A percentile compares a stretch with the other conserved stretches of the same genome.
phyloP scores from a whole-genome alignment of 1,139 yeast genomes.

The Yamadazyma triangularis region DNA sequence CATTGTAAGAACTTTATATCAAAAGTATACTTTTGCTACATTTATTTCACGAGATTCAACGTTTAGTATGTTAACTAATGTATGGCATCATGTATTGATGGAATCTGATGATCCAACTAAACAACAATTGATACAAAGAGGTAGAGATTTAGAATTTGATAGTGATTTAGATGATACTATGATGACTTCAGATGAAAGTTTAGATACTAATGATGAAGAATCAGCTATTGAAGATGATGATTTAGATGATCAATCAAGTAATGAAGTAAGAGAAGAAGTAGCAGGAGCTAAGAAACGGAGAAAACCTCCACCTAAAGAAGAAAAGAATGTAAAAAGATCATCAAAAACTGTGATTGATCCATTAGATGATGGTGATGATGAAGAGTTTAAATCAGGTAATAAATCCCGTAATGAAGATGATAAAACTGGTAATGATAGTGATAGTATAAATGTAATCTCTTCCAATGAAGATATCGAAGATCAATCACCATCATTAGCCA shows the following conservation, averaged over 20 bases:
- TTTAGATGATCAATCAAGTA: not conserved
- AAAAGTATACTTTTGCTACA: conserved; percentile 68
- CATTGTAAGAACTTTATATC: conserved; percentile 64
- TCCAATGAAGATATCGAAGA: conserved; percentile 1
- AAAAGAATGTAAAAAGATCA: too few species aligned
- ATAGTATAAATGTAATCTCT: conserved; percentile 4
- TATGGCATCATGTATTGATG: conserved; percentile 50
- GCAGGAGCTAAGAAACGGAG: not conserved
- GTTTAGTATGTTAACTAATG: conserved; percentile 54
- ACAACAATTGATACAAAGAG: not conserved
- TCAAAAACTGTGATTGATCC: conserved; percentile 1
- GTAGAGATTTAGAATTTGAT: conserved; percentile 4
- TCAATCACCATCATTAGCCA: conserved; percentile 1
- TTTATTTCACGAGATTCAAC: conserved; percentile 65
- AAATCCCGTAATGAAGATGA: not conserved
- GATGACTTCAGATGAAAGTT: conserved; percentile 1
- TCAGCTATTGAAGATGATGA: not conserved
- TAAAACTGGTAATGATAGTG: conserved; percentile 1
- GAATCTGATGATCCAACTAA: conserved; percentile 9
- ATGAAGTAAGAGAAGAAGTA: not conserved
- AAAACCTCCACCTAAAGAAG: too few species aligned
- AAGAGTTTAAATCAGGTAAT: conserved; percentile 6
- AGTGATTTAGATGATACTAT: conserved; percentile 2
- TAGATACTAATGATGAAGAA: conserved; percentile 1
- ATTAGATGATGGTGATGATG: conserved; percentile 5